phyloP scores from a whole-genome alignment of 129 eudicot genomes.

The Pittosporum tobira region DNA sequence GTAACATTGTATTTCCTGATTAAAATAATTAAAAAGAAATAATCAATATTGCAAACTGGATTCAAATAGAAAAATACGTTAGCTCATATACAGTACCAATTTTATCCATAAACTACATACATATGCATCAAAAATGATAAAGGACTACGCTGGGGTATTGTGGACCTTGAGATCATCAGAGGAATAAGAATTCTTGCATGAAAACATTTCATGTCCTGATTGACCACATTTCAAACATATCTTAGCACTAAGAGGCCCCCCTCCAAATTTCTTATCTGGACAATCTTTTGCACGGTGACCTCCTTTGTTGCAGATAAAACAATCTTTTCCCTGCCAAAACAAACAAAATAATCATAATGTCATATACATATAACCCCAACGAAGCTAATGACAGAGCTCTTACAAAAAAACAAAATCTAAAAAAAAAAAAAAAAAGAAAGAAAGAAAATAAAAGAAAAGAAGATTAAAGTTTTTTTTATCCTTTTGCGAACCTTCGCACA shows the following conservation, averaged over 20 bases:
- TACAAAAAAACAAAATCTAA: no score
- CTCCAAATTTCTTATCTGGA: slow-evolving; percentile 41
- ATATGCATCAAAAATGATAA: background rate
- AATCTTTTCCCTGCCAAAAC: slow-evolving; percentile 53
- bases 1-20: slow-evolving; percentile 82
- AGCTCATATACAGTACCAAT: no score
- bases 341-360: background rate
- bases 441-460: no score
- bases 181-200: slow-evolving; percentile 60
- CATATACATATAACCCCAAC: background rate
- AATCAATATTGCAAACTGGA: no score
- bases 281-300: slow-evolving; percentile 98
- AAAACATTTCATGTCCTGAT: slow-evolving; percentile 71
- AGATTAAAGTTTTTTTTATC: background rate
- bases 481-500: slow-evolving; percentile 61
- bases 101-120: no score
- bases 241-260: slow-evolving; percentile 25
- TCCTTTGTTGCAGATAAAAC: slow-evolving; percentile 78
- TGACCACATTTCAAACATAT: slow-evolving; percentile 88
- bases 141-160: background rate
- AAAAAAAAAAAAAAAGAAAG: no score
- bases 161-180: slow-evolving; percentile 74
- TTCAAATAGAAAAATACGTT: no score
- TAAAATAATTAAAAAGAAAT: background rate
- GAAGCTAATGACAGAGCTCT: background rate